These are phyloP conservation scores for Heterobasidion occidentale DNA, from an alignment of 1,284 basidiomycete genomes.

Conservation along the genomic window DNA sequence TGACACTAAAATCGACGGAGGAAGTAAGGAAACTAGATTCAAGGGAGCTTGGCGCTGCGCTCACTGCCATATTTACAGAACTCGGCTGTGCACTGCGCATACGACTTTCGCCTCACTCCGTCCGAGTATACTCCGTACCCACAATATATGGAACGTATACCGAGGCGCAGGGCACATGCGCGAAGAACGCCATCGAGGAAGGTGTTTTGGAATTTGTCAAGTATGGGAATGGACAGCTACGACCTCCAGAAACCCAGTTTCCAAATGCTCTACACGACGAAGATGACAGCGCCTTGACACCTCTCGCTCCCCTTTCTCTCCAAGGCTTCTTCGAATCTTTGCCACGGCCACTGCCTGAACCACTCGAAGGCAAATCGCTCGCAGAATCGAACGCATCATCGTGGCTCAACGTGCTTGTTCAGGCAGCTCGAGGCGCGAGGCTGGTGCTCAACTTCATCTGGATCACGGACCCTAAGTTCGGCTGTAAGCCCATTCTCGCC, in stretches of 20 bases:
- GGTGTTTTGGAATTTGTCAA: conserved; percentile 50
- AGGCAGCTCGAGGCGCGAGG: conserved; percentile 40
- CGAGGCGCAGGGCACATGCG: conserved; percentile 47
- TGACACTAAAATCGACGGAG: conserved; percentile 32
- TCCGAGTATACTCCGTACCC: conserved; percentile 41
- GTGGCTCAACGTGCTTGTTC: conserved; percentile 46
- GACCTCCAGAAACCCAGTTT: conserved; percentile 13
- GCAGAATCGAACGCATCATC: conserved; percentile 42
- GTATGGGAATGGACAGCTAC: conserved; percentile 38
- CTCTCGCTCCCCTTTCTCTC: conserved; percentile 24
- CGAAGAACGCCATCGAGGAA: conserved; percentile 37
- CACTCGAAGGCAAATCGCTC: conserved; percentile 32
- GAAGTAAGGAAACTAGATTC: conserved; percentile 27
- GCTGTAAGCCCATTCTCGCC: conserved; percentile 26
- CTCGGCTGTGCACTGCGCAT: conserved; percentile 51
- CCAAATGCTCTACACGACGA: conserved; percentile 6
- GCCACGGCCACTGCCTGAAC: conserved; percentile 49
- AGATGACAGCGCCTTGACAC: conserved; percentile 1
- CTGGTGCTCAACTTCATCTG: conserved; percentile 37
- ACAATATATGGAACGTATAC: conserved; percentile 27
- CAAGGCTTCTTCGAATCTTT: conserved; percentile 51
- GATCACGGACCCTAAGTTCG: conserved; percentile 29
- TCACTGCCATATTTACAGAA: conserved; percentile 22
- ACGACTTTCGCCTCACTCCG: conserved; percentile 36
- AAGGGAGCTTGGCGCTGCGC: no score